Evolutionary conservation across 805 yeast genomes (phyloP), one percentile per base, ranked within the genome.

Genomic region (Yamadazyma laniorum): DNA sequence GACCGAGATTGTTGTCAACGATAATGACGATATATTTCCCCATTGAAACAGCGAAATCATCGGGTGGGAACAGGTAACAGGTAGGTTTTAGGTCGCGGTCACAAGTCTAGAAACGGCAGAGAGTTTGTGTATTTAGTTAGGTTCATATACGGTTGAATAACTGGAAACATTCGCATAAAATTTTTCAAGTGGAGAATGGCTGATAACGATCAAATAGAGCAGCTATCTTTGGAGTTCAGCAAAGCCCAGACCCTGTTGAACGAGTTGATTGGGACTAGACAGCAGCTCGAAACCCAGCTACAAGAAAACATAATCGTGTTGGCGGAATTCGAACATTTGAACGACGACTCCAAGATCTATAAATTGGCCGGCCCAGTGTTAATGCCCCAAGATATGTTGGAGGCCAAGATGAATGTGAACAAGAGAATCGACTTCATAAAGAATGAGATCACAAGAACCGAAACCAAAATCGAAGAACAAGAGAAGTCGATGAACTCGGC

Each of bases 291-390:
- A 56, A 86, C 97, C 1, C 99, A 93, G 63, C 77, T 71, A 51
- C 99, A 93, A 61, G 99, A 93, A 60, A 90, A 90, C 60, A 80
- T 80, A 52, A 90, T 93, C 34, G 99, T 93, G 12, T 72, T 80
- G 48, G 81, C 77, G 40, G 99, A 93, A 62, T 85, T 93, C 52
- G 77, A 74, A 19, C 42, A 49, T 36, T 65, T 85, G 40, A 75
- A 76, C 39, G 85, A 79, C 25, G 84, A 78, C 26, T 73, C 95
- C 12, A 85, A 85, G 51, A 80, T 93, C 18, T 93, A 78, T 66
- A 93, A 93, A 62, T 72, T 90, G 47, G 85, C 91, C 18, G 99
- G 99, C 1, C 95, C 96, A 5, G 89, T 91, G 3, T 70, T 93
- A 43, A 70, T 95, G 44, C 96, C 97, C 2, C 96, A 91, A 54